Base-by-base conservation (phyloP, 2,329 filamentous ascomycete species). In the Fusarium lyarnte region DNA sequence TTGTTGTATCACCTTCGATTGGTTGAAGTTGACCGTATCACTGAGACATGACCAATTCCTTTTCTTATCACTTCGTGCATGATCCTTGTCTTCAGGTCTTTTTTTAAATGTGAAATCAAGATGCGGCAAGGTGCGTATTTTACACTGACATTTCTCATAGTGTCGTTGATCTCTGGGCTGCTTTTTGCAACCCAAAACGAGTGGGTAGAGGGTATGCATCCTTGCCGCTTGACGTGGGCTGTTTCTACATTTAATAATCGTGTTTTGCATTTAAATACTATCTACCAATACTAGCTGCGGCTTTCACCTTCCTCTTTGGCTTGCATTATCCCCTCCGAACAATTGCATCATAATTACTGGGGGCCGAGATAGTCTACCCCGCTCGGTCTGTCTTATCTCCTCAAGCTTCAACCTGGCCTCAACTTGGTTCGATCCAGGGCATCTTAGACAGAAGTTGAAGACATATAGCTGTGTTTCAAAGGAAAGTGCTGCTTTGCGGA, bases 341-440 rank as follows among this genome's bases (percentile, higher is more conserved):
- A 31, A 39, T 51, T 67, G 43, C 47, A 70, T 67, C 64, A 67
- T 62, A 43, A 39, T 49, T n/a, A 36, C 36, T 2, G 16, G 36
- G 60, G 11, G 25, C 11, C 23, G 6, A 33, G 16, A 33, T 38
- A 36, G 25, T 27, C 25, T 66, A 66, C 62, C 64, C 64, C 64
- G 62, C 63, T 57, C 64, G 62, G 62, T 57, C 42, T 14, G 2
- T 3, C 39, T 31, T 23, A 38, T 31, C 55, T 8, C 10, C 6
- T 0, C 23, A 10, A 21, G 6, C 27, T 52, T 52, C 52, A 52
- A 66, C 33, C n/a, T 45, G 23, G 10, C 19, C 12, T 66, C 16
- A n/a, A 16, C 8, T 14, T 29, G 16, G 0, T 19, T 47, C 8
- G 0, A 11, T 12, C 13, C 3, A 27, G 11, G 1, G 12, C 7